These are phyloP conservation scores for Epichloe glyceriae DNA, from an alignment of 2,329 filamentous ascomycete genomes.

Conservation along the genomic window DNA sequence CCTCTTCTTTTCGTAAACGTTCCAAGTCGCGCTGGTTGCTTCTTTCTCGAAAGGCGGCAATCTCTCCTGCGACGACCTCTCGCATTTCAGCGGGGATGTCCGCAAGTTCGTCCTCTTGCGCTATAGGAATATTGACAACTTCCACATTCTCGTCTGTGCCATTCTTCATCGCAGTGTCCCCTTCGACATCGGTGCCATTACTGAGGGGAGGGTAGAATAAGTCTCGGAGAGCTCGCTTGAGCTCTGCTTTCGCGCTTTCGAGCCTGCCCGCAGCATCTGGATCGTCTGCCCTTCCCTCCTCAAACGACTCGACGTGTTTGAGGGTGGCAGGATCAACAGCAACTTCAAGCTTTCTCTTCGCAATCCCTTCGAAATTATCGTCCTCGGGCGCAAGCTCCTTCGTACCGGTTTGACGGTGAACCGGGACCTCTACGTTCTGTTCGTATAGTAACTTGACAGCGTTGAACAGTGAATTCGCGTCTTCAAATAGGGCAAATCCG, in stretches of 20 bases:
- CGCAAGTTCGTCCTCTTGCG: constrained; percentile 81
- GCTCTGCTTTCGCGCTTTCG: constrained; percentile 52
- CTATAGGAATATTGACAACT: constrained; percentile 78
- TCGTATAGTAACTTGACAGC: constrained; percentile 77
- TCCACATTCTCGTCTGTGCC: constrained; percentile 56
- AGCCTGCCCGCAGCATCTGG: constrained; percentile 53
- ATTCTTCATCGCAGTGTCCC: constrained; percentile 59
- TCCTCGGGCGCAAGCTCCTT: constrained; percentile 27
- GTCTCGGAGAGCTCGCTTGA: constrained; percentile 56
- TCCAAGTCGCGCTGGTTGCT: constrained; percentile 84
- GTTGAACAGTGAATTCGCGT: constrained; percentile 72
- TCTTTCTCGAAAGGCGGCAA: constrained; percentile 83
- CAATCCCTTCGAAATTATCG: constrained; percentile 39
- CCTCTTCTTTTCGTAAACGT: constrained; percentile 76
- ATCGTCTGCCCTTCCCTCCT: constrained; percentile 51
- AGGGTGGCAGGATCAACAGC: constrained; percentile 71
- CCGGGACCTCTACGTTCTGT: constrained; percentile 69
- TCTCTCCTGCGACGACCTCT: constrained; percentile 86
- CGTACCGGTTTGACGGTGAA: constrained; percentile 54
- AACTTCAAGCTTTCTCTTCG: constrained; percentile 59
- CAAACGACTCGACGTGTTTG: constrained; percentile 76
- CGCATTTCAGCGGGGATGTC: constrained; percentile 96
- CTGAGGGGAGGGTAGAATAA: constrained; percentile 53
- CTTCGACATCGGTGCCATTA: constrained; percentile 42
- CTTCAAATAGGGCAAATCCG: constrained; percentile 92